A percentile compares a stretch with the other conserved stretches of the same genome.
Conservation (phyloP, 768 basidiomycete genomes). For the Pilatotrama ljubarskyi region DNA sequence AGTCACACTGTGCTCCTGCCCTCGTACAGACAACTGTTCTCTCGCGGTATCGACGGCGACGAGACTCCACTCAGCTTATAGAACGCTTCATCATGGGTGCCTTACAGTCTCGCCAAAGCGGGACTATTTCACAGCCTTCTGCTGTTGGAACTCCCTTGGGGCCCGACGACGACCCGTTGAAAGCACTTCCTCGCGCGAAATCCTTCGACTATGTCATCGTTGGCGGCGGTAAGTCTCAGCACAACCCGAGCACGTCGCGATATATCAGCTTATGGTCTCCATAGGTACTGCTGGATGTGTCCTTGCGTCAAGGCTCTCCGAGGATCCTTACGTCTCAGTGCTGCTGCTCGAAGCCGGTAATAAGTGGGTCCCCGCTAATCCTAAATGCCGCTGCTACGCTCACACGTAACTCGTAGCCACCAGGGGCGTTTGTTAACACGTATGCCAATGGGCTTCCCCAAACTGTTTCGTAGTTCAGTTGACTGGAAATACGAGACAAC, state of each 20-base stretch:
- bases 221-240: neutral
- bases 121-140: too few species aligned
- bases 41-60: too few species aligned
- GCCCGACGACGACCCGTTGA: neutral
- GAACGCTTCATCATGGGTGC: too few species aligned
- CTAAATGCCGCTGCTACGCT: neutral
- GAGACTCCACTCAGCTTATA: too few species aligned
- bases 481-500: conserved; percentile 36
- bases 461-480: conserved; percentile 46
- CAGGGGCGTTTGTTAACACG: conserved; percentile 12
- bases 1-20: too few species aligned
- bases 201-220: neutral
- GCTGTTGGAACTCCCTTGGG: too few species aligned
- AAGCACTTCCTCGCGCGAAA: neutral
- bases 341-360: conserved; percentile 57
- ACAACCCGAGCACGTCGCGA: too few species aligned
- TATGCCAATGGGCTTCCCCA: conserved; percentile 22
- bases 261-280: too few species aligned
- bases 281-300: conserved; percentile 62
- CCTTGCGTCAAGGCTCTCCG: conserved; percentile 54
- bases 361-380: conserved; percentile 40
- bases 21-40: too few species aligned
- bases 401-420: conserved; percentile 1
- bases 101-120: too few species aligned
- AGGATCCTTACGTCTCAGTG: conserved; percentile 50